Base-by-base conservation (phyloP, 495 filamentous ascomycete species). In the Rostrohypoxylon terebratum region DNA sequence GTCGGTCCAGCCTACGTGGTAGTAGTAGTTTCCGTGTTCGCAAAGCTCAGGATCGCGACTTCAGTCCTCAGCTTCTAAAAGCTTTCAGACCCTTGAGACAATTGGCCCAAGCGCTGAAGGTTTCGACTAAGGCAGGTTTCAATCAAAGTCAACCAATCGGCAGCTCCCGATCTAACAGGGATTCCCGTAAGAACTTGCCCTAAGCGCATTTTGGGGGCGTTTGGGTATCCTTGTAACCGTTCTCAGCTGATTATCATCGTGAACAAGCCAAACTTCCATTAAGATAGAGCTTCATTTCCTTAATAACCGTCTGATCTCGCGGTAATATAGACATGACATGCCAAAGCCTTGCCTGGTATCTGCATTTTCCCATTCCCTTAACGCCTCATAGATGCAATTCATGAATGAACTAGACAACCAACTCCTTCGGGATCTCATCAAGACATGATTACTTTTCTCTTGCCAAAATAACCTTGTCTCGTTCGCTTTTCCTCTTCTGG, bases 401-500 rank as follows among this genome's bases (percentile, higher is more conserved):
- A 18, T 61, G 23, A 64, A 54, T 42, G 47, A 48, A n/a, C 23
- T 23, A 59, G 21, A 25, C 28, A 28, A 13, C 47, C 44, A 60
- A 58, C 58, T 55, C 57, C 42, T 63, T 33, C 3, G 57, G 42
- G 36, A 31, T 71, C 47, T 50, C 36, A 63, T 51, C 45, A 38
- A 36, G 9, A 42, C 13, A 42, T 0, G 2, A 42, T 82, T 86
- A 93, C 83, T 93, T 85, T 81, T 96, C 92, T 66, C 82, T 87
- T 47, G 88, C 88, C 74, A 99, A 77, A 59, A 99, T 87, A 84
- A 94, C 94, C 85, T 97, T 97, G 84, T 98, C 95, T 77, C 96
- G 90, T 86, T 97, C 94, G 74, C 87, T 88, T 80, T 86, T 86
- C 79, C 94, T 88, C 79, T 89, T 87, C 78, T 86, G 81, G 74